Evolutionary conservation across 1,139 yeast species (phyloP).

Genomic region (Debaryomyces udenii): DNA sequence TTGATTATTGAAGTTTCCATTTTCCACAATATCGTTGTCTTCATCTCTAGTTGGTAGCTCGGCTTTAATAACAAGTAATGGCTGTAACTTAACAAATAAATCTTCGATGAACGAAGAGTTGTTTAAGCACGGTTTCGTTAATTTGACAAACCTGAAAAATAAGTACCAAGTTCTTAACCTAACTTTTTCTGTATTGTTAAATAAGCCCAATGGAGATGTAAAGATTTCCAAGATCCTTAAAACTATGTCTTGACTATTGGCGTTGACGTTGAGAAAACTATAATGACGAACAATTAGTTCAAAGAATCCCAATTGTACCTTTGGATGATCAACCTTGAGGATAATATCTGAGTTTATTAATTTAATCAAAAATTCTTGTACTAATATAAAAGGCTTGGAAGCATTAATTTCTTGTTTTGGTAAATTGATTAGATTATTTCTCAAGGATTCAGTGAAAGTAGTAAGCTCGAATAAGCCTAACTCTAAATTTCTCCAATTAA

Average conservation of each 20-base stretch:
- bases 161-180: constrained; percentile 89
- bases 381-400: constrained; percentile 62
- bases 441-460: constrained; percentile 76
- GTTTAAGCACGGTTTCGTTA: constrained; percentile 62
- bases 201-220: constrained; percentile 79
- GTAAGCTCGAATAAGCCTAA: constrained; percentile 82
- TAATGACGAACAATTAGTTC: constrained; percentile 85
- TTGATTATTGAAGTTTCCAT: constrained; percentile 75
- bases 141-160: constrained; percentile 78
- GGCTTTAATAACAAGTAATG: constrained; percentile 63
- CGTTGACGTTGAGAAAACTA: constrained; percentile 54
- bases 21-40: constrained; percentile 55
- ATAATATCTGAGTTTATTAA: constrained; percentile 61
- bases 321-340: constrained; percentile 64
- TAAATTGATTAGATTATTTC: constrained; percentile 69
- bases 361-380: constrained; percentile 65
- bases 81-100: constrained; percentile 45
- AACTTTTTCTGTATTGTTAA: constrained; percentile 70
- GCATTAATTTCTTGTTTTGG: constrained; percentile 64
- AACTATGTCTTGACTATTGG: constrained; percentile 50
- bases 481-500: constrained; percentile 81
- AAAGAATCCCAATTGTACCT: constrained; percentile 77
- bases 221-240: constrained; percentile 73
- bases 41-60: constrained; percentile 55
- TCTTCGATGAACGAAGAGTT: constrained; percentile 33